Percentiles rank a stretch among this genome's conserved stretches.
Evolutionary conservation across 1,284 basidiomycete genomes (phyloP).

Genomic region (Xerocomus tenax): DNA sequence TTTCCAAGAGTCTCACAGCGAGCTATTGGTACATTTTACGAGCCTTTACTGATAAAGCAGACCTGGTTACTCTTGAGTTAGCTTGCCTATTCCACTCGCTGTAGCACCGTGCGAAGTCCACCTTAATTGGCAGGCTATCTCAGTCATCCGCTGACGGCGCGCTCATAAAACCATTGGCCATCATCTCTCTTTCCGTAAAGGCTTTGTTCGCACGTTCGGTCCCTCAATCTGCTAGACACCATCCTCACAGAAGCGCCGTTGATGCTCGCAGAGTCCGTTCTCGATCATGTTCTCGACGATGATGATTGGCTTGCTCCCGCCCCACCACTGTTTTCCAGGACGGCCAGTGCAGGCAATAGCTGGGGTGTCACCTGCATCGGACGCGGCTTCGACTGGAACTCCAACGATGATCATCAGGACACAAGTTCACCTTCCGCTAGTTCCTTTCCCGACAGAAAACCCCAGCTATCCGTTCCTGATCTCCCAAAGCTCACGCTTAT

Average conservation of each 20-base stretch:
- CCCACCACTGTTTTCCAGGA: conserved; percentile 47
- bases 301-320: conserved; percentile 48
- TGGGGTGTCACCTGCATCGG: conserved; percentile 78
- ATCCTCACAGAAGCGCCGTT: conserved; percentile 6
- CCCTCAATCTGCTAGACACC: background rate
- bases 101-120: conserved; percentile 17
- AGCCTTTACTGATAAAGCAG: background rate
- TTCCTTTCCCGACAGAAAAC: conserved; percentile 8
- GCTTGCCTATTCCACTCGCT: background rate
- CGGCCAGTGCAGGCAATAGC: conserved; percentile 61
- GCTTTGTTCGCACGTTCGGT: conserved; percentile 2
- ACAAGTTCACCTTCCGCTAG: conserved; percentile 4
- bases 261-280: conserved; percentile 52
- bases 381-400: conserved; percentile 69
- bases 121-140: conserved; percentile 5
- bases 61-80: background rate
- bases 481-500: conserved; percentile 4
- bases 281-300: conserved; percentile 58
- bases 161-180: conserved; percentile 4
- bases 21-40: background rate
- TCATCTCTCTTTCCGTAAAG: background rate
- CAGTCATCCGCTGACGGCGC: background rate
- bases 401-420: conserved; percentile 31
- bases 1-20: background rate
- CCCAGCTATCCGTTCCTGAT: conserved; percentile 11